Base-by-base conservation (phyloP, 2,329 filamentous ascomycete species). In the Tolypocladium tropicale region DNA sequence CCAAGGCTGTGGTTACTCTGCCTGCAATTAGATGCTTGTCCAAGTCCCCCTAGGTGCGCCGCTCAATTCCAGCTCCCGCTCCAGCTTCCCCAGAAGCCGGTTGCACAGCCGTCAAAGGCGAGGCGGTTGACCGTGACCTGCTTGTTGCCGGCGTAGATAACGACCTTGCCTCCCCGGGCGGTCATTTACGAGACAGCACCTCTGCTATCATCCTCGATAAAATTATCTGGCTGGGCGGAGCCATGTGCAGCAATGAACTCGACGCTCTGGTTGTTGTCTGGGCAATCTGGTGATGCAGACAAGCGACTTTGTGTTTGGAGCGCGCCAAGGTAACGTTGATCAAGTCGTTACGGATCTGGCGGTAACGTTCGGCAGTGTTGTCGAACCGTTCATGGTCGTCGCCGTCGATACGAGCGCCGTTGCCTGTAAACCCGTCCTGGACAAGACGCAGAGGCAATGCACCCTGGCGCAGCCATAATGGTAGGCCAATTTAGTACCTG, bases 101-200 rank as follows among this genome's bases (percentile, higher is more conserved):
- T 87, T 60, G 82, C 76, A 69, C 82, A 86, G 64, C 77, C 75
- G 61, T 83, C 83, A 73, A 89, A 88, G 11, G 75, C 79, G 55
- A 88, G 60, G 66, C 87, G 86, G 43, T 82, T 77, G 60, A 82
- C 83, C 7, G 84, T 87, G 64, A 87, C 89, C 67, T 89, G 85
- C 65, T 85, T 81, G 65, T 80, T 83, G 28, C 81, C 82, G 34
- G 32, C 55, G 14, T 59, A 55, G 16, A 57, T 56, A 59, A 84
- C 84, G 16, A 74, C 72, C 4, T 75, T 75, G 60, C 81, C 80
- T 56, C 81, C 80, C 60, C 76, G 78, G 68, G 83, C 83, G 6
- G 80, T 81, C 67, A 89, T 77, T 64, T 89, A 84, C 50, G 84
- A 70, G 61, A 74, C 67, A 57, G 71, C 73, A 14, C 71, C 71